phyloP scores from a whole-genome alignment of 2,329 filamentous ascomycete genomes.

The Fusarium tuaranense region DNA sequence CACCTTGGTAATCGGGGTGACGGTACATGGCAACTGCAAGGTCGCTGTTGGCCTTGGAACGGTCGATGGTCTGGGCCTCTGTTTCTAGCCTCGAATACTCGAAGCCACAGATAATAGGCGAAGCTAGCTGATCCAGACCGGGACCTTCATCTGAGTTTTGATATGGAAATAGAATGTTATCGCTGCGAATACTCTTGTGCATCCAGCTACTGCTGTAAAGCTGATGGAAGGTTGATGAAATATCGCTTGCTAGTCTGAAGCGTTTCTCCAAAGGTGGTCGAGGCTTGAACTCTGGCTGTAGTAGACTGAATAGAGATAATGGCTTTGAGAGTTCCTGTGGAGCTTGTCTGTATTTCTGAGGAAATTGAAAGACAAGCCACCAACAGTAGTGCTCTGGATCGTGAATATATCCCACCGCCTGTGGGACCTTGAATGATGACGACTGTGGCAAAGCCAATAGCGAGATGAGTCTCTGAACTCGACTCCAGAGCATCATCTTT shows the following conservation, averaged over 20 bases:
- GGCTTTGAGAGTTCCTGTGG: neutral
- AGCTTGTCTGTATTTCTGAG: too few species aligned
- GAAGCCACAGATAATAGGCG: neutral
- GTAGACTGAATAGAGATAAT: neutral
- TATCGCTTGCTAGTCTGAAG: neutral
- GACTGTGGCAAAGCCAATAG: neutral
- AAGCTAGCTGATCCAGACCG: neutral
- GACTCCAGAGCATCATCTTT: constrained; percentile 1
- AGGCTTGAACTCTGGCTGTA: neutral
- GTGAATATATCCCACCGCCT: neutral
- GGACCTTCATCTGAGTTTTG: too few species aligned
- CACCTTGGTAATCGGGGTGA: constrained; percentile 1
- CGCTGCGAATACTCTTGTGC: constrained; percentile 4
- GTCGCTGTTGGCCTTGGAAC: neutral
- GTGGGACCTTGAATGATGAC: neutral
- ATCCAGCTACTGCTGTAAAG: constrained; percentile 10
- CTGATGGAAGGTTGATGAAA: neutral
- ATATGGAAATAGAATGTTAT: neutral
- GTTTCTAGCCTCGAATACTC: constrained; percentile 4
- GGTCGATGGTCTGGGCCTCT: neutral
- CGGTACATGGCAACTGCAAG: neutral
- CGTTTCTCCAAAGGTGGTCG: constrained; percentile 1
- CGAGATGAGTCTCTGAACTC: constrained; percentile 2
- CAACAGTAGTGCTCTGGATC: neutral
- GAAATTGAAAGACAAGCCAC: constrained; percentile 6